Percentiles rank a stretch among this genome's conserved stretches.
These are phyloP conservation scores for Pleurotus tuber-regium DNA, from an alignment of 768 basidiomycete genomes.

Conservation along the genomic window DNA sequence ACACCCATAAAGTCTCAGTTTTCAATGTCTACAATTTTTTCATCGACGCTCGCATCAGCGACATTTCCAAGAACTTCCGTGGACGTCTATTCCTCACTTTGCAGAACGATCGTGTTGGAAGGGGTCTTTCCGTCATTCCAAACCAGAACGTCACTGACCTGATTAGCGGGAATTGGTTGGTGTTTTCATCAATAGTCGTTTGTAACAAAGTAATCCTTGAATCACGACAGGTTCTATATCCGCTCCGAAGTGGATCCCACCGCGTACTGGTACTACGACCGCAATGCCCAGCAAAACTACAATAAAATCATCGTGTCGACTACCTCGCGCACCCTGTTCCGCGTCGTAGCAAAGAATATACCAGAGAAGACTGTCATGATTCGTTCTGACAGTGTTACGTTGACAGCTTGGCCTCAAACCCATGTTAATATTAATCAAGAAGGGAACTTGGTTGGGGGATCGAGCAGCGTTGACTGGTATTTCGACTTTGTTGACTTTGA, in stretches of 20 bases:
- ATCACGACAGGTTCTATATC: background rate
- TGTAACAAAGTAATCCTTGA: background rate
- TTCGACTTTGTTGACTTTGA: too few species aligned
- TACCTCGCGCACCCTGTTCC: background rate
- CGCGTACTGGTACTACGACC: constrained; percentile 2
- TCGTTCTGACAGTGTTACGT: background rate
- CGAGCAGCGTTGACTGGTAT: too few species aligned
- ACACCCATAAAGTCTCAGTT: background rate
- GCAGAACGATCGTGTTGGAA: background rate
- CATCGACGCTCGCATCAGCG: background rate
- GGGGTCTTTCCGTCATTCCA: background rate
- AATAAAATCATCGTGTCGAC: background rate
- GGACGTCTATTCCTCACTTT: background rate
- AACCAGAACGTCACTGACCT: background rate
- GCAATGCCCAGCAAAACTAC: too few species aligned
- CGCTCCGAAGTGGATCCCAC: background rate
- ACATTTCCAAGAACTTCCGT: background rate
- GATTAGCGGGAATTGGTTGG: background rate
- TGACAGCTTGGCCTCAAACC: background rate
- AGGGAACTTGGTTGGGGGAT: background rate
- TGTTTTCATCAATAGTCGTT: background rate
- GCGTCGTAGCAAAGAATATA: background rate
- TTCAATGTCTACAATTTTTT: background rate
- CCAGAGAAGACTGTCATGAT: background rate
- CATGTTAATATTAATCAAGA: background rate